phyloP scores from a whole-genome alignment of 352 stramenopile genomes.

The Blastocystis hominis region DNA sequence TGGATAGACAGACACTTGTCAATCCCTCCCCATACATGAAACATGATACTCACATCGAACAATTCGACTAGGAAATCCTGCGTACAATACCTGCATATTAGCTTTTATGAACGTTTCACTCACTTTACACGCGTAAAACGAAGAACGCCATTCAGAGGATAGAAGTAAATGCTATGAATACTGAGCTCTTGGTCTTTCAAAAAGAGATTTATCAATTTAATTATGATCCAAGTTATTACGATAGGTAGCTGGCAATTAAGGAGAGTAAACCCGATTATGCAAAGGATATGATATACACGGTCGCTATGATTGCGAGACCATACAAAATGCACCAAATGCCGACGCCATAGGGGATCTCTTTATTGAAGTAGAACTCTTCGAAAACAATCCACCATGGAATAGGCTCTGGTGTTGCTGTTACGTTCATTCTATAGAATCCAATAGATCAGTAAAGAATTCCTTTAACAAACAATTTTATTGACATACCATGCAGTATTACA shows the following conservation, averaged over 20 bases:
- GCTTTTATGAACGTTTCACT: not conserved
- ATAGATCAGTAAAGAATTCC: not conserved
- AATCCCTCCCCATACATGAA: constrained; percentile 29
- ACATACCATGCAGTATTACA: not conserved
- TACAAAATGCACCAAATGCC: constrained; percentile 29
- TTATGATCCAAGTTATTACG: constrained; percentile 36
- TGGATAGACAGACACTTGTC: constrained; percentile 42
- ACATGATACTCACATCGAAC: constrained; percentile 36
- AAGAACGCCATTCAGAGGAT: constrained; percentile 37
- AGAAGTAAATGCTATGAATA: constrained; percentile 32
- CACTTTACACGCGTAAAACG: constrained; percentile 17
- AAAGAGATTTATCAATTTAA: constrained; percentile 50
- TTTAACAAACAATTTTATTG: not conserved
- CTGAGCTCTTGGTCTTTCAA: constrained; percentile 10
- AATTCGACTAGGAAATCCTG: constrained; percentile 33
- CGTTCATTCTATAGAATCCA: not conserved
- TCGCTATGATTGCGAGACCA: not conserved
- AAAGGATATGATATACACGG: constrained; percentile 52
- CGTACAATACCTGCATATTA: constrained; percentile 13
- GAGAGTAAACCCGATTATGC: not conserved
- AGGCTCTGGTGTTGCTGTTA: not conserved
- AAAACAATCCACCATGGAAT: constrained; percentile 29
- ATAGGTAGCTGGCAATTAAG: constrained; percentile 20
- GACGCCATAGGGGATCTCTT: not conserved
- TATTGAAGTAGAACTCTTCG: constrained; percentile 23